Evolutionary conservation across 345 rosid species (phyloP).

Genomic region (Aegle marmelos): DNA sequence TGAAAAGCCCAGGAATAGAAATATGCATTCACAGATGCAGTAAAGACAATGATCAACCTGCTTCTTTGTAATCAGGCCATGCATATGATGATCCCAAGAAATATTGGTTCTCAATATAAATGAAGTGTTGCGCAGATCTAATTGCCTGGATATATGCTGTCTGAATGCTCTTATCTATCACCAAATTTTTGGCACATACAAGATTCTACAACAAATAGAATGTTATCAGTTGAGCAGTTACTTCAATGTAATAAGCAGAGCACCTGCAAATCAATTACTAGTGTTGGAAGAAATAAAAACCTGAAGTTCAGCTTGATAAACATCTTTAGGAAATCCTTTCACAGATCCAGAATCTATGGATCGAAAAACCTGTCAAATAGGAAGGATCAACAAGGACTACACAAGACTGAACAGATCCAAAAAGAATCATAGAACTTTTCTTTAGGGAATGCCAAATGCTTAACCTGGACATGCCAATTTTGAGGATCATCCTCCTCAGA

Average conservation of each 20-base stretch:
- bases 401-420: background rate
- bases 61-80: slow-evolving; percentile 74
- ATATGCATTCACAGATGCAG: background rate
- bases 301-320: slow-evolving; percentile 51
- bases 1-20: background rate
- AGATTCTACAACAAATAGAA: slow-evolving; percentile 58
- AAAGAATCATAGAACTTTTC: background rate
- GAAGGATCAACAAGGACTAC: background rate
- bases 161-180: slow-evolving; percentile 85
- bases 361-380: slow-evolving; percentile 12
- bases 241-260: background rate
- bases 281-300: slow-evolving; percentile 23
- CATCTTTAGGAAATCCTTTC: slow-evolving; percentile 83
- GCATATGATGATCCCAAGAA: slow-evolving; percentile 85
- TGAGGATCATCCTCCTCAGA: slow-evolving; percentile 51
- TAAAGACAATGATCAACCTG: slow-evolving; percentile 45
- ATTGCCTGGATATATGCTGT: slow-evolving; percentile 88
- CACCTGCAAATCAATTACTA: background rate
- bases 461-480: slow-evolving; percentile 84
- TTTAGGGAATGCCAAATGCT: background rate
- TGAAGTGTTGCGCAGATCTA: slow-evolving; percentile 79
- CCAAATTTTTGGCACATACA: slow-evolving; percentile 77
- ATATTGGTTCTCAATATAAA: slow-evolving; percentile 88
- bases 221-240: background rate
- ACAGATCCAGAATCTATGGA: slow-evolving; percentile 54